Evolutionary conservation across 1,139 yeast species (phyloP), one percentile per base, ranked within the genome.

Genomic region (Wickerhamomyces sp.): DNA sequence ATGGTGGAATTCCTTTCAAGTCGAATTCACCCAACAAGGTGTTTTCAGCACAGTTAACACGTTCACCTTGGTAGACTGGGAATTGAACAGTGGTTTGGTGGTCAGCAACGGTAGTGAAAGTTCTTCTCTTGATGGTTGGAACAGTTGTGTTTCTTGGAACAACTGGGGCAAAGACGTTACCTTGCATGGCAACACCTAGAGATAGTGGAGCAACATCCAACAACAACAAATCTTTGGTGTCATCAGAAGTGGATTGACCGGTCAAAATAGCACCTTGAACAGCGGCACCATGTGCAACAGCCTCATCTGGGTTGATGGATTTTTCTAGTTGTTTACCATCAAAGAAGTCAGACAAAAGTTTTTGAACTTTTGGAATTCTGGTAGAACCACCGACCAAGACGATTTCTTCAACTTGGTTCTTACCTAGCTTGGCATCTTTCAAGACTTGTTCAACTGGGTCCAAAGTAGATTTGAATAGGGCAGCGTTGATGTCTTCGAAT

Each of bases 41-140:
- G 94, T 91, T 91, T 76, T 91, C 97, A 57, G 87, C 68, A 80
- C 97, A 89, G 95, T 89, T 91, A 65, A 88, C 96, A 80, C 98
- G 95, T 78, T 91, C 98, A 83, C 98, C 98, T 75, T 91, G 97
- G 89, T 89, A 91, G 51, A 91, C 97, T 71, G 96, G 98, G 96
- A 91, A 89, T 70, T 87, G 95, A 58, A 91, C 98, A 58, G 96
- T 87, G 68, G 97, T 89, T 77, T 91, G 98, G 82, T 87, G 91
- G 82, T 91, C 98, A 64, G 86, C 96, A 64, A 86, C 96, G 62
- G 98, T 91, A 72, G 98, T 89, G 94, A 91, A 91, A 61, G 97
- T 91, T 80, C 96, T 86, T 77, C 96, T 85, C 88, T 91, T 91
- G 73, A 89, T 85, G 69, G 97, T 91, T 72, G 98, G 98, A 56